Conservation (phyloP, 495 filamentous ascomycete genomes). For the Staphylotrichum longicolle region DNA sequence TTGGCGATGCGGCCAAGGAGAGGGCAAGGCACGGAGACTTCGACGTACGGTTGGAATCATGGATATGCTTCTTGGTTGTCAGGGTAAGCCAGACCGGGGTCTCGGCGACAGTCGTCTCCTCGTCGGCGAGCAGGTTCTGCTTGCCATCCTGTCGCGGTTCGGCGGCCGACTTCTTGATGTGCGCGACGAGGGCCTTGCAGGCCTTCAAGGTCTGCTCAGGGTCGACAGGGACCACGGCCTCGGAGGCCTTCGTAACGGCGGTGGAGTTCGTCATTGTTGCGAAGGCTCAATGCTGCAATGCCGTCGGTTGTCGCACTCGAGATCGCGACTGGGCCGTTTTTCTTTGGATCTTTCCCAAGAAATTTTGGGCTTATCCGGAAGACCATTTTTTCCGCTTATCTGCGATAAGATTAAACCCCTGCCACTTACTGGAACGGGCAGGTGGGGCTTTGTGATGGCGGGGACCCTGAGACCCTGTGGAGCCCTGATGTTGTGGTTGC, state of each 20-base stretch:
- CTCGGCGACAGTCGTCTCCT: slow-evolving; percentile 46
- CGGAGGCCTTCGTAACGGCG: slow-evolving; percentile 29
- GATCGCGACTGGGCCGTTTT: slow-evolving; percentile 12
- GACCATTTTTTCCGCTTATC: slow-evolving; percentile 28
- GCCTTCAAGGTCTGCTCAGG: slow-evolving; percentile 71
- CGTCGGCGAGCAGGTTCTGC: slow-evolving; percentile 66
- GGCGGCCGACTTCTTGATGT: slow-evolving; percentile 67
- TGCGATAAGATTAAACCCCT: slow-evolving; percentile 9
- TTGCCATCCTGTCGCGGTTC: slow-evolving; percentile 61
- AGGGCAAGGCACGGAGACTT: not conserved
- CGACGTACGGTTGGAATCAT: slow-evolving; percentile 28
- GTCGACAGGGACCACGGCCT: slow-evolving; percentile 40
- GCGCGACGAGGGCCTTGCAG: slow-evolving; percentile 72
- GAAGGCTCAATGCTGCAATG: slow-evolving; percentile 2
- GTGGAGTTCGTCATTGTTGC: slow-evolving; percentile 31
- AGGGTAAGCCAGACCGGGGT: slow-evolving; percentile 76
- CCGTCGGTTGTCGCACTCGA: slow-evolving; percentile 15
- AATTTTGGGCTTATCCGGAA: slow-evolving; percentile 29
- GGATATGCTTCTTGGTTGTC: slow-evolving; percentile 78
- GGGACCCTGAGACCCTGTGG: not conserved
- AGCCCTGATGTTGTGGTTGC: not conserved
- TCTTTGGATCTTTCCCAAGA: slow-evolving; percentile 17
- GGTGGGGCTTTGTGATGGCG: slow-evolving; percentile 15
- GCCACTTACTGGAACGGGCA: slow-evolving; percentile 13
- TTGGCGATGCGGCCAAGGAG: not conserved